Conservation (phyloP, 495 filamentous ascomycete species). For the Penicillium taxi region DNA sequence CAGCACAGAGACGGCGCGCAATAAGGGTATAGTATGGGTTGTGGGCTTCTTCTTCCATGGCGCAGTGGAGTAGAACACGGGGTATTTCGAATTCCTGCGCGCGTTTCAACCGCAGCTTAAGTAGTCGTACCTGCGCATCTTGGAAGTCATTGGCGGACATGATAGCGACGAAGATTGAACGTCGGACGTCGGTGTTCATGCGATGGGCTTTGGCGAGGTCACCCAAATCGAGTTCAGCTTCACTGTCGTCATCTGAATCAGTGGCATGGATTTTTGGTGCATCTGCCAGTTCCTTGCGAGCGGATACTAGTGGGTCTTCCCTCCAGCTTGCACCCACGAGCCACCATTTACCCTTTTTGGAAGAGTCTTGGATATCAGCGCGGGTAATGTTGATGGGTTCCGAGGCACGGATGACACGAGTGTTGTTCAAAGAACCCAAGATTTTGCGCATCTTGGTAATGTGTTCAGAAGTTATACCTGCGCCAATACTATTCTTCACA, state of each 20-base stretch:
- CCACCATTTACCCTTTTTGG: slow-evolving; percentile 97
- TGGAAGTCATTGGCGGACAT: slow-evolving; percentile 82
- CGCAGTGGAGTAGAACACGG: slow-evolving; percentile 80
- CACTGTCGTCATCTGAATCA: slow-evolving; percentile 33
- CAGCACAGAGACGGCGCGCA: slow-evolving; percentile 61
- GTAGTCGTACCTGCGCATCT: slow-evolving; percentile 68
- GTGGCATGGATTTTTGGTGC: slow-evolving; percentile 10
- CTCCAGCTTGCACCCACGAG: slow-evolving; percentile 88
- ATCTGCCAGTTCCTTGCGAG: slow-evolving; percentile 28
- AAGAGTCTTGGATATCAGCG: slow-evolving; percentile 68
- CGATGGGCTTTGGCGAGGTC: slow-evolving; percentile 72
- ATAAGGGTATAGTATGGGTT: slow-evolving; percentile 93
- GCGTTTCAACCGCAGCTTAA: slow-evolving; percentile 77
- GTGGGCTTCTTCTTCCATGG: slow-evolving; percentile 70
- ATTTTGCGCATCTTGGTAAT: slow-evolving; percentile 78
- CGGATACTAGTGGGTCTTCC: slow-evolving; percentile 36
- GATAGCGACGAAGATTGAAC: slow-evolving; percentile 84
- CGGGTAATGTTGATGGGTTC: slow-evolving; percentile 79
- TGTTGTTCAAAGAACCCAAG: slow-evolving; percentile 61
- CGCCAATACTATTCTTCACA: slow-evolving; percentile 61
- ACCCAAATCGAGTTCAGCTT: slow-evolving; percentile 56
- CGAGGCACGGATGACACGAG: slow-evolving; percentile 55
- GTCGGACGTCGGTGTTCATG: slow-evolving; percentile 92
- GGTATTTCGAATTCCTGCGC: slow-evolving; percentile 82
- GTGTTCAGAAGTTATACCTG: slow-evolving; percentile 62